These are phyloP conservation scores for Tricholoma hemisulphureum DNA, from an alignment of 768 basidiomycete species.

Conservation along the genomic window DNA sequence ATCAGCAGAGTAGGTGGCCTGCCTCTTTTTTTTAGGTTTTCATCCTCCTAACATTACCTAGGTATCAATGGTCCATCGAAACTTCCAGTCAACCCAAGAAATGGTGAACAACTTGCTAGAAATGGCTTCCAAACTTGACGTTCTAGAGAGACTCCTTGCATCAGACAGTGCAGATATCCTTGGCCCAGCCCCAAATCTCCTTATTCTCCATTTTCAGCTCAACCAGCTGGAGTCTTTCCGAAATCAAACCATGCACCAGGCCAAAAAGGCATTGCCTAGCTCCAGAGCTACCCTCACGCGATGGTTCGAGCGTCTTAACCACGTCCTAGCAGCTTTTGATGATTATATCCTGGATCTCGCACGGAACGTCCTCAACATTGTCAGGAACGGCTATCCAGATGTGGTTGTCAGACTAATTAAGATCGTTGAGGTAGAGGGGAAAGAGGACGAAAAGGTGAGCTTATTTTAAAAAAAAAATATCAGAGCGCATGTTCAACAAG, in stretches of 20 bases:
- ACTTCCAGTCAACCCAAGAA: slow-evolving; percentile 92
- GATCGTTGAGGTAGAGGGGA: slow-evolving; percentile 90
- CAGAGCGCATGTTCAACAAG: background rate
- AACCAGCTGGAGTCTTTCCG: slow-evolving; percentile 91
- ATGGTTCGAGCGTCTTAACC: slow-evolving; percentile 85
- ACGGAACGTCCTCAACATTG: slow-evolving; percentile 72
- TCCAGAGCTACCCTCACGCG: slow-evolving; percentile 67
- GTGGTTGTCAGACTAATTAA: slow-evolving; percentile 93
- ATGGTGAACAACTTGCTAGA: slow-evolving; percentile 93
- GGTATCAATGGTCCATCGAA: slow-evolving; percentile 95
- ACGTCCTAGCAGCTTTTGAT: slow-evolving; percentile 80
- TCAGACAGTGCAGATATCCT: slow-evolving; percentile 74
- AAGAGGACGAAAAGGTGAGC: slow-evolving; percentile 88
- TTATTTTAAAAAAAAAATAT: background rate
- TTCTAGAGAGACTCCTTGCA: slow-evolving; percentile 75
- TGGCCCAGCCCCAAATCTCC: slow-evolving; percentile 85
- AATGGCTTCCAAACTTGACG: slow-evolving; percentile 82
- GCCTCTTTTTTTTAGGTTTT: background rate
- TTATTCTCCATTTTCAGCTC: slow-evolving; percentile 87
- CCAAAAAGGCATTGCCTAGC: slow-evolving; percentile 73
- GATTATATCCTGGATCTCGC: slow-evolving; percentile 78
- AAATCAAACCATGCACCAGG: slow-evolving; percentile 93
- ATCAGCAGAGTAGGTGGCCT: slow-evolving; percentile 83
- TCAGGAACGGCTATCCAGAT: slow-evolving; percentile 72
- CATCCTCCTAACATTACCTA: slow-evolving; percentile 28